phyloP scores from a whole-genome alignment of 2,329 filamentous ascomycete species.

The Colletotrichum viniferum region DNA sequence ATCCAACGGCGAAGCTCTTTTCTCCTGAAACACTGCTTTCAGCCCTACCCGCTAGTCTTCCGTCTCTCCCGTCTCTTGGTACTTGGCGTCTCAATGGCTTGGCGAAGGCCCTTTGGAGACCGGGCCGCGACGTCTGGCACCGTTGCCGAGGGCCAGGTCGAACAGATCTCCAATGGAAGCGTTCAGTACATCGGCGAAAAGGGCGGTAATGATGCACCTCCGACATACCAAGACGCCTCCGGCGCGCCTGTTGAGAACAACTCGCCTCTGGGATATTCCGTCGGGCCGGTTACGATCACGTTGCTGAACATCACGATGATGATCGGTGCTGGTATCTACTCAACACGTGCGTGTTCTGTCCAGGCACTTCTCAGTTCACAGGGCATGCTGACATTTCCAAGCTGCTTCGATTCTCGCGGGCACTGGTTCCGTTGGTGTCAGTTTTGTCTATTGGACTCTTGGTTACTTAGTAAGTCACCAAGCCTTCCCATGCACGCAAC shows the following conservation, averaged over 20 bases:
- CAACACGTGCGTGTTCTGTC: constrained; percentile 45
- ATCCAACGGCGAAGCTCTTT: background rate
- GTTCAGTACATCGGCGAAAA: constrained; percentile 8
- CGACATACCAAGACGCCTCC: constrained; percentile 5
- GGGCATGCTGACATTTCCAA: constrained; percentile 29
- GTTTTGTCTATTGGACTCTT: constrained; percentile 67
- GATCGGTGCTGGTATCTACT: constrained; percentile 67
- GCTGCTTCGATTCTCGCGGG: constrained; percentile 60
- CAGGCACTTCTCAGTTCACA: background rate
- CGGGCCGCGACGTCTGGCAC: background rate
- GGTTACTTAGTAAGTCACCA: constrained; percentile 62
- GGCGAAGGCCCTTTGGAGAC: background rate
- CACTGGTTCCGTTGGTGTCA: constrained; percentile 65
- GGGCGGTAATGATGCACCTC: constrained; percentile 22
- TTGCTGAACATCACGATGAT: constrained; percentile 66
- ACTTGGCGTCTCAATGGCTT: background rate
- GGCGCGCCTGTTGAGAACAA: constrained; percentile 64
- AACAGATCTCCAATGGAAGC: background rate
- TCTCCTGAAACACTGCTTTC: background rate
- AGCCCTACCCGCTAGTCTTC: background rate
- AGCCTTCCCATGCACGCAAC: constrained; percentile 37
- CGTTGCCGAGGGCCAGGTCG: background rate
- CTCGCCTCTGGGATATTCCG: constrained; percentile 65
- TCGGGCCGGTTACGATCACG: constrained; percentile 59
- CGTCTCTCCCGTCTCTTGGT: background rate